Evolutionary conservation across 2,329 filamentous ascomycete genomes (phyloP).

Genomic region (Pseudopithomyces chartarum): DNA sequence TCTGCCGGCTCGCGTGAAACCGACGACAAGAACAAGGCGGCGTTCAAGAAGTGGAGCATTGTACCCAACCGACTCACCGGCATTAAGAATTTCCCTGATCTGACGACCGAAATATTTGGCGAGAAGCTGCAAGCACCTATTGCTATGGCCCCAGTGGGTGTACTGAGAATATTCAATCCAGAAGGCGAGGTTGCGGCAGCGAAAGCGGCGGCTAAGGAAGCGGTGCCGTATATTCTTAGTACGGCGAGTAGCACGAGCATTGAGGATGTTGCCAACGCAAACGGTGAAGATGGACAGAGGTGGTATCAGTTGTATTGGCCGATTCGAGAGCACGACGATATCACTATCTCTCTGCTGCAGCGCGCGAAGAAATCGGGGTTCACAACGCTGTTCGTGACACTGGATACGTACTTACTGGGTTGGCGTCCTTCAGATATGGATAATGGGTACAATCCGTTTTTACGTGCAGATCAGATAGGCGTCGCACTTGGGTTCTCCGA

Average conservation of each 20-base stretch:
- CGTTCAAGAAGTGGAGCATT: slow-evolving; percentile 31
- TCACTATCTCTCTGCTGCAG: slow-evolving; percentile 65
- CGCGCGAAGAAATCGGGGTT: slow-evolving; percentile 66
- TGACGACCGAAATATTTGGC: slow-evolving; percentile 38
- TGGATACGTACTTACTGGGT: slow-evolving; percentile 69
- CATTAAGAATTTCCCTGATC: slow-evolving; percentile 8
- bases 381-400: slow-evolving; percentile 69
- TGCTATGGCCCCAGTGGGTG: slow-evolving; percentile 69
- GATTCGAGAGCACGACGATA: slow-evolving; percentile 62
- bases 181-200: slow-evolving; percentile 68
- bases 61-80: slow-evolving; percentile 15
- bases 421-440: slow-evolving; percentile 74
- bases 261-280: slow-evolving; percentile 65
- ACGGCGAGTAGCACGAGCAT: slow-evolving; percentile 66
- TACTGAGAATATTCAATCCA: slow-evolving; percentile 67
- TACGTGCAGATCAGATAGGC: slow-evolving; percentile 50
- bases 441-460: slow-evolving; percentile 48
- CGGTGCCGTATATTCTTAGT: slow-evolving; percentile 67
- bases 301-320: slow-evolving; percentile 80
- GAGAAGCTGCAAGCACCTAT: slow-evolving; percentile 56
- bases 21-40: slow-evolving; percentile 31
- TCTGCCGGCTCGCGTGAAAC: slow-evolving; percentile 40
- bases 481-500: slow-evolving; percentile 69
- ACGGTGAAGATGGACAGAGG: slow-evolving; percentile 56
- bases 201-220: slow-evolving; percentile 61